Percentiles rank a stretch among this genome's conserved stretches.
Evolutionary conservation across 768 basidiomycete genomes (phyloP).

Genomic region (Mycena latifolia): DNA sequence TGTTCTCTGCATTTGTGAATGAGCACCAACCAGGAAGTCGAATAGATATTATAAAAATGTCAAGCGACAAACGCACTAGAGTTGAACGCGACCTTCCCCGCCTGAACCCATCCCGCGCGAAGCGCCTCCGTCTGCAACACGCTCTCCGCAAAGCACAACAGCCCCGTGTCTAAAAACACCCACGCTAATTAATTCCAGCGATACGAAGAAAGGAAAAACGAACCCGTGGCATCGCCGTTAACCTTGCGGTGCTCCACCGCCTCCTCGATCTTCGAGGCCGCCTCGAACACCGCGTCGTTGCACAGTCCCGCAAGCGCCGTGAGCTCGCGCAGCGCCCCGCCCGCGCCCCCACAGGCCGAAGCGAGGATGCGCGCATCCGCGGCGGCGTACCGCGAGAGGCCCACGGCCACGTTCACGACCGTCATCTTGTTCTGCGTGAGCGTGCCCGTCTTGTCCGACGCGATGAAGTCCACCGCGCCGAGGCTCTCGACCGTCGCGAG

Average conservation of each 20-base stretch:
- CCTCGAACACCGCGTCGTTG: constrained; percentile 62
- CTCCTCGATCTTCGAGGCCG: constrained; percentile 41
- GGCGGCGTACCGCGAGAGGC: constrained; percentile 46
- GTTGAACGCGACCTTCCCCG: constrained; percentile 53
- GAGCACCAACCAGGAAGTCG: background rate
- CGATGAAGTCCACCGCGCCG: constrained; percentile 68
- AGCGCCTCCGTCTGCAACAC: constrained; percentile 43
- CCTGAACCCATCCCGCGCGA: constrained; percentile 49
- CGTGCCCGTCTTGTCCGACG: constrained; percentile 72
- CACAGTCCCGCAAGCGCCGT: constrained; percentile 61
- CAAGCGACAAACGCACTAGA: constrained; percentile 45
- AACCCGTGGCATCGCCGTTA: constrained; percentile 70
- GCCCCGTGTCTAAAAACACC: constrained; percentile 59
- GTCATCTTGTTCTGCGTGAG: constrained; percentile 73
- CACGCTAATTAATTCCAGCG: background rate
- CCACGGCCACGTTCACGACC: constrained; percentile 60
- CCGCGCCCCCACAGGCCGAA: too few relatives aligned
- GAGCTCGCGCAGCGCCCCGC: constrained; percentile 43
- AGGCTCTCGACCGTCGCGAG: constrained; percentile 77
- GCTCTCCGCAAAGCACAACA: constrained; percentile 62
- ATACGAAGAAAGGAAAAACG: constrained; percentile 2
- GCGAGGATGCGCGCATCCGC: constrained; percentile 26
- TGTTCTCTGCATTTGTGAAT: constrained; percentile 54
- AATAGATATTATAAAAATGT: background rate
- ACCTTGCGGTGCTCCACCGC: constrained; percentile 42